Conservation (phyloP, 805 yeast genomes). For the Metschnikowia henanensis region DNA sequence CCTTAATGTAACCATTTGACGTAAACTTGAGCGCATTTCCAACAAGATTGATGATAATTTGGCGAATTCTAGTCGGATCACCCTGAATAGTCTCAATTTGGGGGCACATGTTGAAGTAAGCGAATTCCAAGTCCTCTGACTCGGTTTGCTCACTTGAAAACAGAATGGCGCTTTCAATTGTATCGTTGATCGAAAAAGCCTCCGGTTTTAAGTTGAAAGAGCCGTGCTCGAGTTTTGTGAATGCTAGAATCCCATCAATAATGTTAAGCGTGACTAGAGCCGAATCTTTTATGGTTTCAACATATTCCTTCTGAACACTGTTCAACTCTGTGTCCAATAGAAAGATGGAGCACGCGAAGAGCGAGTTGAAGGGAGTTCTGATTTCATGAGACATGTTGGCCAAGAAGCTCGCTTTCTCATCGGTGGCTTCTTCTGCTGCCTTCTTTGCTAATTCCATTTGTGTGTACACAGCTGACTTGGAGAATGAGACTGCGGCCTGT, state of each 20-base stretch:
- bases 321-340: conserved; percentile 48
- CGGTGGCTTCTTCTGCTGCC: conserved; percentile 53
- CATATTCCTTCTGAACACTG: conserved; percentile 48
- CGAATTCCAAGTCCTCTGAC: conserved; percentile 44
- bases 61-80: conserved; percentile 51
- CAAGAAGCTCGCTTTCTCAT: conserved; percentile 53
- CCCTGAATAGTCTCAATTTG: conserved; percentile 41
- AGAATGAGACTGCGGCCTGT: conserved; percentile 53
- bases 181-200: conserved; percentile 45
- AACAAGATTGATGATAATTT: conserved; percentile 49
- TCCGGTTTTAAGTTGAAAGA: conserved; percentile 44
- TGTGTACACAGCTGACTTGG: conserved; percentile 45
- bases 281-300: conserved; percentile 49
- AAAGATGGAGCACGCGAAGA: conserved; percentile 48
- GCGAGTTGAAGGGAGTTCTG: conserved; percentile 55
- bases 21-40: conserved; percentile 59
- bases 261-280: conserved; percentile 53
- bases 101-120: conserved; percentile 42
- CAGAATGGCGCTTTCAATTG: conserved; percentile 49
- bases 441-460: conserved; percentile 46
- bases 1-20: conserved; percentile 40
- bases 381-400: conserved; percentile 60
- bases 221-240: conserved; percentile 56
- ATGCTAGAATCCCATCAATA: conserved; percentile 54
- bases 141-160: conserved; percentile 49